Evolutionary conservation across 257 asterid genomes (phyloP).

Genomic region (Plantago ovata): DNA sequence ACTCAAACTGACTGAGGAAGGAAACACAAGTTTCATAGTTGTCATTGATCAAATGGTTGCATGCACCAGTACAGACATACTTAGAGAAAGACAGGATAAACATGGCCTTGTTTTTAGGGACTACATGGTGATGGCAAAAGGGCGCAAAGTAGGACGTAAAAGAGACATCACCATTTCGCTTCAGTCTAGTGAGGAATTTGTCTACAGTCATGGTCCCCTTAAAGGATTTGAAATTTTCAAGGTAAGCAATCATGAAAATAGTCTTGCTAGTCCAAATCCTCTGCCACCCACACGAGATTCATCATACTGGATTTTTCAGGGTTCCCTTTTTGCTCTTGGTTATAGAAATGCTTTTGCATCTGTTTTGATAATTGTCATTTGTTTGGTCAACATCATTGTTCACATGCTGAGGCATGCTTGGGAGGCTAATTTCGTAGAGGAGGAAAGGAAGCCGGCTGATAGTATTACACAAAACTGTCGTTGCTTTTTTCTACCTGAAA

Average conservation of each 20-base stretch:
- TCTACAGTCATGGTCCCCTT: constrained; percentile 28
- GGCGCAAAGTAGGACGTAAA: constrained; percentile 44
- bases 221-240: constrained; percentile 51
- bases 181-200: constrained; percentile 23
- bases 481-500: constrained; percentile 40
- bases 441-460: constrained; percentile 12
- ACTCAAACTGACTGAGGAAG: too few relatives aligned
- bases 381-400: constrained; percentile 25
- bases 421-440: constrained; percentile 23
- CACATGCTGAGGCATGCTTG: constrained; percentile 25
- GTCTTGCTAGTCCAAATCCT: constrained; percentile 39
- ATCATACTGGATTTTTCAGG: constrained; percentile 3
- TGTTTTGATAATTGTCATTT: constrained; percentile 19
- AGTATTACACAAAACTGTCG: constrained; percentile 21
- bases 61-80: constrained; percentile 17
- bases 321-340: constrained; percentile 9
- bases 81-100: constrained; percentile 30
- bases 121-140: constrained; percentile 52
- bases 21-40: too few relatives aligned
- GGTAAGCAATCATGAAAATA: constrained; percentile 61
- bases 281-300: constrained; percentile 12
- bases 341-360: constrained; percentile 29
- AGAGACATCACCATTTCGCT: constrained; percentile 37
- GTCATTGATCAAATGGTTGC: too few relatives aligned
- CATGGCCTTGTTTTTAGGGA: constrained; percentile 40